Percentiles rank a stretch among this genome's conserved stretches.
phyloP scores from a whole-genome alignment of 2,329 filamentous ascomycete genomes.

The Graphiopsis chlorocephala region DNA sequence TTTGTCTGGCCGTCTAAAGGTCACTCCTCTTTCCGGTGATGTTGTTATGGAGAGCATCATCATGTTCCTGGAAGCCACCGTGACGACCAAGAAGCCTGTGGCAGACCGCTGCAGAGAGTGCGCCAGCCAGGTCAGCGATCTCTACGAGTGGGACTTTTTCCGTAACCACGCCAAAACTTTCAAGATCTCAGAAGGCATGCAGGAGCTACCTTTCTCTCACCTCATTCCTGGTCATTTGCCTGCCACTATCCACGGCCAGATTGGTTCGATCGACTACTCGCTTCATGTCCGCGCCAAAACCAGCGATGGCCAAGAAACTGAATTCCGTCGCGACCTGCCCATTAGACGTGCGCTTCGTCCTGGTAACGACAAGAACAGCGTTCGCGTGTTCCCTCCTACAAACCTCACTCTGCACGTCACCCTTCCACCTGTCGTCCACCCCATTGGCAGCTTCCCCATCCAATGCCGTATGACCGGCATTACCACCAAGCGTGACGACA shows the following conservation, averaged over 20 bases:
- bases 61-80: slow-evolving; percentile 68
- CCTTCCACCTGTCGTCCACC: slow-evolving; percentile 79
- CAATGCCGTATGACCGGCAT: slow-evolving; percentile 83
- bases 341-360: slow-evolving; percentile 78
- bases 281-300: slow-evolving; percentile 67
- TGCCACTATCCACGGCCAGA: slow-evolving; percentile 70
- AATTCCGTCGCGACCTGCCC: slow-evolving; percentile 64
- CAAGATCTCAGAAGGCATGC: slow-evolving; percentile 53
- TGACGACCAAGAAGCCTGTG: slow-evolving; percentile 78
- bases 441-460: slow-evolving; percentile 77
- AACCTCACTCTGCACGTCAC: slow-evolving; percentile 85
- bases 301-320: slow-evolving; percentile 60
- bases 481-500: slow-evolving; percentile 63
- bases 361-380: slow-evolving; percentile 79
- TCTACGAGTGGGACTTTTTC: slow-evolving; percentile 78
- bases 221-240: slow-evolving; percentile 84
- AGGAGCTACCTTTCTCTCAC: slow-evolving; percentile 86
- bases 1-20: slow-evolving; percentile 76
- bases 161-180: slow-evolving; percentile 46
- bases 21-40: slow-evolving; percentile 66
- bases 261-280: slow-evolving; percentile 74
- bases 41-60: slow-evolving; percentile 68
- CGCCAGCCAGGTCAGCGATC: slow-evolving; percentile 65
- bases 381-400: slow-evolving; percentile 93
- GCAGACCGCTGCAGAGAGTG: slow-evolving; percentile 76